A percentile compares a stretch with the other conserved stretches of the same genome.
These are phyloP conservation scores for Barnettozyma californica DNA, from an alignment of 805 yeast genomes.

Conservation along the genomic window DNA sequence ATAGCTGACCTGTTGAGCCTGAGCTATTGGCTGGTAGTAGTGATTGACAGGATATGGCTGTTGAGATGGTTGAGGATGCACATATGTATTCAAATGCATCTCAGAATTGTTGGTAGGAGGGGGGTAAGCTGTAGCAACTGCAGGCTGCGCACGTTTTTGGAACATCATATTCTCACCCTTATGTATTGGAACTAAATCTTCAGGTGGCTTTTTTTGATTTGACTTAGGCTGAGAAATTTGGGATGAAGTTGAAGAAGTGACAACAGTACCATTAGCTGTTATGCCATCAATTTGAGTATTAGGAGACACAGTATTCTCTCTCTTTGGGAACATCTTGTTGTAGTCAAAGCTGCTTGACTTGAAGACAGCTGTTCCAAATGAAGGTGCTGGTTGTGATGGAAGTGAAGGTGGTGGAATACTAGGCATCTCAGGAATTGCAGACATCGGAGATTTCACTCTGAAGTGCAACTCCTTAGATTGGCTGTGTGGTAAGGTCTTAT, in stretches of 20 bases:
- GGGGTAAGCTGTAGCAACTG: background rate
- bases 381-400: conserved; percentile 11
- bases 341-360: conserved; percentile 8
- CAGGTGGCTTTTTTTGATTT: background rate
- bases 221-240: background rate
- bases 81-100: background rate
- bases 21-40: conserved; percentile 2
- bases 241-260: background rate
- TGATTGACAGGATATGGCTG: conserved; percentile 7
- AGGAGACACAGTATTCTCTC: conserved; percentile 4
- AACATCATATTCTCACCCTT: conserved; percentile 3
- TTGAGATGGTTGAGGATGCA: background rate
- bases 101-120: background rate
- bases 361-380: background rate
- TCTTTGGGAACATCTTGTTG: conserved; percentile 12
- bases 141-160: conserved; percentile 4
- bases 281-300: background rate
- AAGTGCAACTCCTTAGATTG: conserved; percentile 18
- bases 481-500: conserved; percentile 21
- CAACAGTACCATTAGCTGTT: background rate
- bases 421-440: conserved; percentile 22
- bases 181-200: background rate
- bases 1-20: background rate
- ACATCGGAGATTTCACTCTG: conserved; percentile 23
- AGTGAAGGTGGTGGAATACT: conserved; percentile 24